A percentile compares a stretch with the other conserved stretches of the same genome.
phyloP scores from a whole-genome alignment of 306 rosid species.

The Myrica gale region DNA sequence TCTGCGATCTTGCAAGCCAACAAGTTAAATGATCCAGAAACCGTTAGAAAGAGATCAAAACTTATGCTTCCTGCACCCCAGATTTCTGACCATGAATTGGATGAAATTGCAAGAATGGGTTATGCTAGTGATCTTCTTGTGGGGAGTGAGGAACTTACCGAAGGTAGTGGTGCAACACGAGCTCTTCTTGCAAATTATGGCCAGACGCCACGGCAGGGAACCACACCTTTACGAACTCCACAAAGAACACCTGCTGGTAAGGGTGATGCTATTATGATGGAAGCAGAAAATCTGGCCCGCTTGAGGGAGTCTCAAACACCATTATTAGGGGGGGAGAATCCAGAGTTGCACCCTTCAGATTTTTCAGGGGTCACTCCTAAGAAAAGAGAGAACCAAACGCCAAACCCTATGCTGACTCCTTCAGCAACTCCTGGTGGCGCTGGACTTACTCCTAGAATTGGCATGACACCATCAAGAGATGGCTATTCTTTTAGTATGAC shows the following conservation, averaged over 20 bases:
- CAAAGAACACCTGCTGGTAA: slow-evolving; percentile 94
- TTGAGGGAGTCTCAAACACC: slow-evolving; percentile 97
- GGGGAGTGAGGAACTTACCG: slow-evolving; percentile 62
- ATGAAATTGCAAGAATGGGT: slow-evolving; percentile 95
- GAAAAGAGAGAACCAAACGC: slow-evolving; percentile 74
- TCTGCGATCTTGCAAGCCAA: slow-evolving; percentile 85
- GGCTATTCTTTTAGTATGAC: slow-evolving; percentile 76
- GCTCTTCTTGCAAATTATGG: slow-evolving; percentile 88
- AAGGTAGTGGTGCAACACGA: slow-evolving; percentile 81
- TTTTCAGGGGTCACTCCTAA: slow-evolving; percentile 97
- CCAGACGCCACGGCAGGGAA: slow-evolving; percentile 74
- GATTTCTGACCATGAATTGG: slow-evolving; percentile 86
- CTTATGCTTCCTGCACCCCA: slow-evolving; percentile 97
- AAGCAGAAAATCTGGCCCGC: slow-evolving; percentile 92
- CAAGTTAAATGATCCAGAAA: slow-evolving; percentile 89
- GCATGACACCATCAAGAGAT: slow-evolving; percentile 87
- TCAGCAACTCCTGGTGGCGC: slow-evolving; percentile 84
- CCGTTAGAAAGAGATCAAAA: slow-evolving; percentile 87
- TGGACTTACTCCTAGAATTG: slow-evolving; percentile 74
- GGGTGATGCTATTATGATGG: slow-evolving; percentile 96
- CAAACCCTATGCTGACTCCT: slow-evolving; percentile 84
- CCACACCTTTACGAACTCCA: slow-evolving; percentile 80
- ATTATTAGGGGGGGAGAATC: slow-evolving; percentile 88
- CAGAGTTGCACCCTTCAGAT: slow-evolving; percentile 91
- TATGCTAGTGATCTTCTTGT: slow-evolving; percentile 85